Percentiles rank a stretch among this genome's conserved stretches.
phyloP scores from a whole-genome alignment of 441 rosid species.

The Manihot esculenta region DNA sequence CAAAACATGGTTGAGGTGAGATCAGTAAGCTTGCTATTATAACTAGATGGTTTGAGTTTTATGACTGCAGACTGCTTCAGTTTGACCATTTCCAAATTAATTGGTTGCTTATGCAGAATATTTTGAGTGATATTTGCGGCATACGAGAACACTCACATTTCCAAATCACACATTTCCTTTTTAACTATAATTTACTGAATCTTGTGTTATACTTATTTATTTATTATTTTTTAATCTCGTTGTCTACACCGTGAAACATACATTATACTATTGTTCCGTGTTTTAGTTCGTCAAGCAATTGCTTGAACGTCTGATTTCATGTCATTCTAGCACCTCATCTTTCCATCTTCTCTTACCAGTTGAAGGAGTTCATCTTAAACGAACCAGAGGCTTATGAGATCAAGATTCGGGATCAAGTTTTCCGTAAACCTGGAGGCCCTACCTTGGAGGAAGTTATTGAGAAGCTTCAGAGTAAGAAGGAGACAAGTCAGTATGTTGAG shows the following conservation, averaged over 20 bases:
- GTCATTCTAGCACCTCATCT: not conserved
- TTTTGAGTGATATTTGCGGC: no score
- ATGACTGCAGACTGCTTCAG: no score
- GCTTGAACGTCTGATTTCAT: not conserved
- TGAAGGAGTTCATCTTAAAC: conserved; percentile 71
- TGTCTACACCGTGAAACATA: not conserved
- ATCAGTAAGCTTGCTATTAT: no score
- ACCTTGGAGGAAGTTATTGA: conserved; percentile 64
- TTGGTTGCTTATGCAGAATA: not conserved
- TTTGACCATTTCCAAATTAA: not conserved
- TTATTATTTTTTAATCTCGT: not conserved
- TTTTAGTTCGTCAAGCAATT: not conserved
- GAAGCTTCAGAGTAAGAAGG: conserved; percentile 37
- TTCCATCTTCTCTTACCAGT: conserved; percentile 33
- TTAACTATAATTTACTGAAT: no score
- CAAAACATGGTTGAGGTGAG: conserved; percentile 56
- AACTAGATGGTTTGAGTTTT: no score
- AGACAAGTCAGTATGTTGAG: conserved; percentile 20
- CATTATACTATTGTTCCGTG: not conserved
- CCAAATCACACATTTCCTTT: no score
- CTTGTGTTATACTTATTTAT: no score
- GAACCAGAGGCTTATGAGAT: conserved; percentile 86
- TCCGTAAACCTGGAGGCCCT: conserved; percentile 79
- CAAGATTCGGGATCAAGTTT: conserved; percentile 72
- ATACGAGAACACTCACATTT: no score